phyloP scores from a whole-genome alignment of 2,329 filamentous ascomycete genomes.

The Botrytis porri region DNA sequence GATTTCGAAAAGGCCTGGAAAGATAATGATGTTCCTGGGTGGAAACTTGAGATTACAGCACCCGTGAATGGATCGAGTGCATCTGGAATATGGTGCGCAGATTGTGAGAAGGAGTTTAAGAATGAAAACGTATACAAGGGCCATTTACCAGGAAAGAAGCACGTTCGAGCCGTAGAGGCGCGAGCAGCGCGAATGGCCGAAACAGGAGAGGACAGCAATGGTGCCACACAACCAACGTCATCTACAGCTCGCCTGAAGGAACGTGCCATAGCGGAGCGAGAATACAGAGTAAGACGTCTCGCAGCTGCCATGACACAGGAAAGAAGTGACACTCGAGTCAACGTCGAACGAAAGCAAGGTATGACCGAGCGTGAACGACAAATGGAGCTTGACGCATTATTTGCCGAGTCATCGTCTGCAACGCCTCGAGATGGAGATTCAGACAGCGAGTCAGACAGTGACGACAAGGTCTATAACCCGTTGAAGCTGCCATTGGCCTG shows the following conservation, averaged over 20 bases:
- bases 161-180: constrained; percentile 76
- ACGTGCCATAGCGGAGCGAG: constrained; percentile 82
- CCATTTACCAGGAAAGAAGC: constrained; percentile 88
- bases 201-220: constrained; percentile 30
- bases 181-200: constrained; percentile 51
- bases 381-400: constrained; percentile 86
- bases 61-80: constrained; percentile 36
- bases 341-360: constrained; percentile 92
- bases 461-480: constrained; percentile 92
- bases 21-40: constrained; percentile 74
- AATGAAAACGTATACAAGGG: constrained; percentile 93
- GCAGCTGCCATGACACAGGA: constrained; percentile 81
- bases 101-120: constrained; percentile 92
- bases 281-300: constrained; percentile 77
- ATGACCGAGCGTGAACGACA: constrained; percentile 97
- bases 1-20: constrained; percentile 86
- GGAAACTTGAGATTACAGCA: constrained; percentile 56
- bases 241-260: constrained; percentile 67
- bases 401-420: constrained; percentile 53
- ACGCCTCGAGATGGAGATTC: constrained; percentile 46
- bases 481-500: constrained; percentile 93
- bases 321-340: constrained; percentile 83
- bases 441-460: constrained; percentile 70
- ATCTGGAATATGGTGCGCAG: constrained; percentile 81
- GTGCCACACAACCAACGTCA: constrained; percentile 34